Evolutionary conservation across 805 yeast species (phyloP).

Genomic region (Lachancea meyersii): DNA sequence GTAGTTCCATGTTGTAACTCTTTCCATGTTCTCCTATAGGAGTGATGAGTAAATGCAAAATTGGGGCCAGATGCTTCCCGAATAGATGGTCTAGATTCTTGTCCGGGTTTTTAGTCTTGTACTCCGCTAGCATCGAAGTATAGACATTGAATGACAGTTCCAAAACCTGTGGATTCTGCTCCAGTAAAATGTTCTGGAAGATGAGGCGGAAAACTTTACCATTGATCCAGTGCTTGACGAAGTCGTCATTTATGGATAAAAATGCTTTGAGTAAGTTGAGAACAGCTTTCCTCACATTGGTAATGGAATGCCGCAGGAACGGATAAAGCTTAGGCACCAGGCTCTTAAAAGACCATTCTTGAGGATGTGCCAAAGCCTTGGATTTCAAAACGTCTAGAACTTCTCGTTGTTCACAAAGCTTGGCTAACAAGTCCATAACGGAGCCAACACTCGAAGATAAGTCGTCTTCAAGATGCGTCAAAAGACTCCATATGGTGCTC

Average conservation of each 20-base stretch:
- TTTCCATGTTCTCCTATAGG: constrained; percentile 93
- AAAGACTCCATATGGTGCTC: constrained; percentile 83
- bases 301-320: constrained; percentile 86
- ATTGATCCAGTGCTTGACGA: constrained; percentile 66
- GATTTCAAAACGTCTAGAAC: constrained; percentile 67
- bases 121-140: constrained; percentile 45
- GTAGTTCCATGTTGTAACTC: constrained; percentile 74
- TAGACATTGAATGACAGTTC: constrained; percentile 59
- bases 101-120: constrained; percentile 32
- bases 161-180: constrained; percentile 74
- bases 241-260: constrained; percentile 48
- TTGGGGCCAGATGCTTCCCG: constrained; percentile 50
- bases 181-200: constrained; percentile 82
- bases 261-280: constrained; percentile 75
- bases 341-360: constrained; percentile 54
- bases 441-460: constrained; percentile 92
- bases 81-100: constrained; percentile 48
- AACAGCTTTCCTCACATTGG: constrained; percentile 85
- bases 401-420: constrained; percentile 72
- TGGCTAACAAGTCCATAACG: constrained; percentile 88
- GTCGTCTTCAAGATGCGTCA: constrained; percentile 82
- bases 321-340: constrained; percentile 91
- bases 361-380: constrained; percentile 45
- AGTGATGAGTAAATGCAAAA: constrained; percentile 69
- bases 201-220: constrained; percentile 66